Evolutionary conservation across 2,329 filamentous ascomycete species (phyloP).

Genomic region (Emergomyces africanus): DNA sequence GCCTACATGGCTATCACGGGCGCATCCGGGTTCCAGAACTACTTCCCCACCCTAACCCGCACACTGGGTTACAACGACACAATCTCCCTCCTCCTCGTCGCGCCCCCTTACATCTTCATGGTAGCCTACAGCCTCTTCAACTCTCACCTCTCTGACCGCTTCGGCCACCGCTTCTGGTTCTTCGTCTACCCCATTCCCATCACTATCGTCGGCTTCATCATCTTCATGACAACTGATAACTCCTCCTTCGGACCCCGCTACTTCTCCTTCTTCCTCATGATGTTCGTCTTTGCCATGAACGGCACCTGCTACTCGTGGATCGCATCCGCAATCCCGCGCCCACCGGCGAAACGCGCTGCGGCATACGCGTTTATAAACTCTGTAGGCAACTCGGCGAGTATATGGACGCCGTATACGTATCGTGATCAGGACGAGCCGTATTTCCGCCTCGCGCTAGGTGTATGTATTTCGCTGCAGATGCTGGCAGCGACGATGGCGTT

Average conservation of each 20-base stretch:
- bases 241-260: conserved; percentile 41
- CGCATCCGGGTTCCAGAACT: conserved; percentile 43
- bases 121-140: conserved; percentile 37
- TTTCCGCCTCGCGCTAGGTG: conserved; percentile 30
- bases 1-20: conserved; percentile 39
- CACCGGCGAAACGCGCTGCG: conserved; percentile 43
- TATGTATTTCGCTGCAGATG: conserved; percentile 29
- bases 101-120: conserved; percentile 43
- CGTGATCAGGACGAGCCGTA: conserved; percentile 25
- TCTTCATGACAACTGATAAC: conserved; percentile 39
- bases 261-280: conserved; percentile 44
- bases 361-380: conserved; percentile 45
- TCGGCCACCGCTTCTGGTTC: conserved; percentile 39
- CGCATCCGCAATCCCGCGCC: conserved; percentile 37
- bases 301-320: conserved; percentile 40
- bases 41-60: conserved; percentile 40
- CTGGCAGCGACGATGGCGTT: conserved; percentile 24
- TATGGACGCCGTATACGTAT: conserved; percentile 42
- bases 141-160: conserved; percentile 32
- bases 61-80: conserved; percentile 34
- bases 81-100: conserved; percentile 39
- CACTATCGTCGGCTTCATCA: conserved; percentile 38
- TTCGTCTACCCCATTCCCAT: conserved; percentile 41
- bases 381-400: conserved; percentile 40
- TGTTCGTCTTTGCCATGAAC: conserved; percentile 44